phyloP scores from a whole-genome alignment of 768 basidiomycete genomes.

The Macrolepiota fuliginosa region DNA sequence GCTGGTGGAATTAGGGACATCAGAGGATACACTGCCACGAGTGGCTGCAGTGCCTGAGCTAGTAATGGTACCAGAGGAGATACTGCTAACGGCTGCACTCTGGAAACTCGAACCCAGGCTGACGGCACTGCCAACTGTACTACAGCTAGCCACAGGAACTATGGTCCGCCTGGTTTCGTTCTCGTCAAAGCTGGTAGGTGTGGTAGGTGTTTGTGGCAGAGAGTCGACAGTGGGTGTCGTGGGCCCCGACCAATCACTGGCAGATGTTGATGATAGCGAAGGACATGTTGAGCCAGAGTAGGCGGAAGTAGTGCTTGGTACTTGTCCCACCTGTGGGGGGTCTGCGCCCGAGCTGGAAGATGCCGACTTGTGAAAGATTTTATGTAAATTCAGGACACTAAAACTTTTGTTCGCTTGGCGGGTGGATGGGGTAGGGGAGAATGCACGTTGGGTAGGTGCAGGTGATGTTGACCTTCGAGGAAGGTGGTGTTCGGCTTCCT shows the following conservation, averaged over 20 bases:
- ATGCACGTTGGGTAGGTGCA: constrained; percentile 22
- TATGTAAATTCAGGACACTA: constrained; percentile 36
- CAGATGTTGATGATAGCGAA: constrained; percentile 19
- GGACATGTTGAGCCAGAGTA: constrained; percentile 16
- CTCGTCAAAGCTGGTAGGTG: constrained; percentile 30
- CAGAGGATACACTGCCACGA: not conserved
- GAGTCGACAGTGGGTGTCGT: constrained; percentile 22
- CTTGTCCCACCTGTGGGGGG: constrained; percentile 9
- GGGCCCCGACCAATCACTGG: constrained; percentile 20
- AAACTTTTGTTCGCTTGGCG: constrained; percentile 30
- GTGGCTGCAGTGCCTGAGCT: constrained; percentile 2
- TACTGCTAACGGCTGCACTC: not conserved
- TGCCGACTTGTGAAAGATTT: constrained; percentile 26
- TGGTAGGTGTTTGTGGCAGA: constrained; percentile 33
- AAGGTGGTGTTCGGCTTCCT: not conserved
- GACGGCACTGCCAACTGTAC: constrained; percentile 5
- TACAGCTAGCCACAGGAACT: constrained; percentile 15
- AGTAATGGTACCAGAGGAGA: not conserved
- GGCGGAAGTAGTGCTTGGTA: constrained; percentile 9
- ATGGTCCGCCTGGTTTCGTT: constrained; percentile 1
- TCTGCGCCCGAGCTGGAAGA: constrained; percentile 1
- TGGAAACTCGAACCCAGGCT: constrained; percentile 5
- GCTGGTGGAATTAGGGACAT: not conserved
- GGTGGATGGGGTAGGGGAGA: constrained; percentile 31
- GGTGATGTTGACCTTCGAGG: constrained; percentile 12